phyloP scores from a whole-genome alignment of 768 basidiomycete genomes.

The Piloderma croceum region DNA sequence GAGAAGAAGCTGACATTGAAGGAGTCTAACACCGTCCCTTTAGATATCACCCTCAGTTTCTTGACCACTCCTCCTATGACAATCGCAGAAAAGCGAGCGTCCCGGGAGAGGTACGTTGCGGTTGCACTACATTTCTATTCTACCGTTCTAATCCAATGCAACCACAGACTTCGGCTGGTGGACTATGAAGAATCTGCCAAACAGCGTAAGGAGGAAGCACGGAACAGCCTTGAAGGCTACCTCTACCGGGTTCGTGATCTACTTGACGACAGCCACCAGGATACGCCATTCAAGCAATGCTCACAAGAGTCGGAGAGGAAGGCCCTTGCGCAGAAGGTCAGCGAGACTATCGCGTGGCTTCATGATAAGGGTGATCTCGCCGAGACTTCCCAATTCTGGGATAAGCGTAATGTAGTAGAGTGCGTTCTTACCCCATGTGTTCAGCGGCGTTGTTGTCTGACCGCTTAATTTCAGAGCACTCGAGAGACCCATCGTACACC shows the following conservation, averaged over 20 bases:
- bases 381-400: conserved; percentile 64
- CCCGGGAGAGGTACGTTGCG: conserved; percentile 65
- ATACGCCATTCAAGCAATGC: conserved; percentile 80
- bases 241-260: conserved; percentile 88
- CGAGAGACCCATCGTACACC: conserved; percentile 78
- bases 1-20: conserved; percentile 34
- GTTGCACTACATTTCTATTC: not conserved
- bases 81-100: conserved; percentile 64
- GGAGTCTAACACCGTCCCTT: conserved; percentile 50
- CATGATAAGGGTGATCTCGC: conserved; percentile 80
- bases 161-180: conserved; percentile 65
- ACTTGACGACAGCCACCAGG: conserved; percentile 56
- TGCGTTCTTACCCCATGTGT: conserved; percentile 36
- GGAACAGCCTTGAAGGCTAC: conserved; percentile 88
- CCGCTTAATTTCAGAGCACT: conserved; percentile 44
- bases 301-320: conserved; percentile 69
- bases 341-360: conserved; percentile 79
- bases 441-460: conserved; percentile 5
- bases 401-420: conserved; percentile 80
- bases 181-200: conserved; percentile 75
- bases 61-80: conserved; percentile 73
- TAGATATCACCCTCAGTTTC: conserved; percentile 60
- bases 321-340: conserved; percentile 57
- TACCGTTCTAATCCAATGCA: not conserved
- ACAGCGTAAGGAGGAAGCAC: conserved; percentile 78